phyloP scores from a whole-genome alignment of 2,329 filamentous ascomycete species.

The Pseudogymnoascus sp. region DNA sequence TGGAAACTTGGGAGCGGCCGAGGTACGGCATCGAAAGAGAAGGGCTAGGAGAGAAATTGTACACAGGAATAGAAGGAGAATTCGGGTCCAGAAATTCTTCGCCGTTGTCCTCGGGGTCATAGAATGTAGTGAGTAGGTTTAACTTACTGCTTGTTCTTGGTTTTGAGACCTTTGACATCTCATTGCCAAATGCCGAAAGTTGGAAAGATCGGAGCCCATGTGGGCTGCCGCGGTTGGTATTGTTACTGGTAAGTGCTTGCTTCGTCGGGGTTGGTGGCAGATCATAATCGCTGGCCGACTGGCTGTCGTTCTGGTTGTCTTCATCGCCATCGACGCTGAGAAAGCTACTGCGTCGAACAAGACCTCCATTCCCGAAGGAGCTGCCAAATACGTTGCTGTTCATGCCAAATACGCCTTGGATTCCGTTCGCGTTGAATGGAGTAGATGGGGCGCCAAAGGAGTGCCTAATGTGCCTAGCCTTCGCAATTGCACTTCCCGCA shows the following conservation, averaged over 20 bases:
- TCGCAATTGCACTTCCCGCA: conserved; percentile 50
- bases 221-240: conserved; percentile 21
- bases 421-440: conserved; percentile 60
- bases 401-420: conserved; percentile 41
- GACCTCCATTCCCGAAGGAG: conserved; percentile 34
- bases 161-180: conserved; percentile 18
- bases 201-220: conserved; percentile 22
- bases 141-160: conserved; percentile 30
- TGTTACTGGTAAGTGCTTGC: conserved; percentile 34
- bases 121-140: conserved; percentile 23
- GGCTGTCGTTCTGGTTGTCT: conserved; percentile 54
- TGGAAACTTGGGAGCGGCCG: conserved; percentile 28
- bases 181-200: conserved; percentile 21
- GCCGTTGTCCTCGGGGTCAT: conserved; percentile 20
- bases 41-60: conserved; percentile 27
- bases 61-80: conserved; percentile 27
- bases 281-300: conserved; percentile 55
- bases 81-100: conserved; percentile 25
- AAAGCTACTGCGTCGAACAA: conserved; percentile 55
- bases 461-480: conserved; percentile 55
- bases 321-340: conserved; percentile 68
- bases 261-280: conserved; percentile 94
- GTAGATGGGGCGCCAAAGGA: conserved; percentile 75
- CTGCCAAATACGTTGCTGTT: conserved; percentile 55
- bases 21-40: conserved; percentile 34